Evolutionary conservation across 2,329 filamentous ascomycete genomes (phyloP).

Genomic region (Lojkania enalia): DNA sequence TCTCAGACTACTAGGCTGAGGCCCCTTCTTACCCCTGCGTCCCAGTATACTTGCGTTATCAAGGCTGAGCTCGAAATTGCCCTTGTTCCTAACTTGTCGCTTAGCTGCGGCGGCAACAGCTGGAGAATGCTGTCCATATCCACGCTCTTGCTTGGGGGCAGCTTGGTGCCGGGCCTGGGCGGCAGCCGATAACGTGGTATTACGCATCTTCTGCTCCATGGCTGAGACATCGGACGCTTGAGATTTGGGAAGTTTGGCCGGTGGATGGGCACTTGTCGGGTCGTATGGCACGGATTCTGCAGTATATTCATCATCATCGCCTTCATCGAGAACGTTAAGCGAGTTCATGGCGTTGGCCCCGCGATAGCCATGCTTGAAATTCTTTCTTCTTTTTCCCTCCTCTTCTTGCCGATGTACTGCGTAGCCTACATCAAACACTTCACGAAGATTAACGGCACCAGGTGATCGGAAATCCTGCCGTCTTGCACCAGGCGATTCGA

Average conservation of each 20-base stretch:
- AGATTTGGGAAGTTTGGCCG: conserved; percentile 69
- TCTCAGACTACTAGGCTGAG: conserved; percentile 50
- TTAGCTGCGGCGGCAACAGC: conserved; percentile 81
- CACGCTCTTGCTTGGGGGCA: conserved; percentile 59
- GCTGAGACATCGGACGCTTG: conserved; percentile 66
- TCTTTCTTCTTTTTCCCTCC: conserved; percentile 87
- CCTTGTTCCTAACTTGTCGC: conserved; percentile 76
- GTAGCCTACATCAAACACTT: conserved; percentile 98
- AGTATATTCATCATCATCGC: conserved; percentile 67
- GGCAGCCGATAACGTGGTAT: conserved; percentile 73
- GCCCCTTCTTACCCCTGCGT: conserved; percentile 60
- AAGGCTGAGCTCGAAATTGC: conserved; percentile 87
- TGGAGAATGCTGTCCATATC: conserved; percentile 88
- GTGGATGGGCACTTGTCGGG: conserved; percentile 52
- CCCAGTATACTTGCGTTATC: conserved; percentile 89
- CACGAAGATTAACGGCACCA: conserved; percentile 89
- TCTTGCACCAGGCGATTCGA: conserved; percentile 66
- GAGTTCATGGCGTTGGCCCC: conserved; percentile 66
- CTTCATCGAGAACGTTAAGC: conserved; percentile 67
- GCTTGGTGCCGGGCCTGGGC: conserved; percentile 62
- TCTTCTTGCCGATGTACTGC: conserved; percentile 96
- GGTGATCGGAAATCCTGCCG: conserved; percentile 93
- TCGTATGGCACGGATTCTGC: conserved; percentile 63
- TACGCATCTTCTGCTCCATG: conserved; percentile 85
- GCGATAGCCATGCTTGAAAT: conserved; percentile 72